These are phyloP conservation scores for Cenchrus purpureus DNA, from an alignment of 176 grass and related monocot species.

Conservation along the genomic window DNA sequence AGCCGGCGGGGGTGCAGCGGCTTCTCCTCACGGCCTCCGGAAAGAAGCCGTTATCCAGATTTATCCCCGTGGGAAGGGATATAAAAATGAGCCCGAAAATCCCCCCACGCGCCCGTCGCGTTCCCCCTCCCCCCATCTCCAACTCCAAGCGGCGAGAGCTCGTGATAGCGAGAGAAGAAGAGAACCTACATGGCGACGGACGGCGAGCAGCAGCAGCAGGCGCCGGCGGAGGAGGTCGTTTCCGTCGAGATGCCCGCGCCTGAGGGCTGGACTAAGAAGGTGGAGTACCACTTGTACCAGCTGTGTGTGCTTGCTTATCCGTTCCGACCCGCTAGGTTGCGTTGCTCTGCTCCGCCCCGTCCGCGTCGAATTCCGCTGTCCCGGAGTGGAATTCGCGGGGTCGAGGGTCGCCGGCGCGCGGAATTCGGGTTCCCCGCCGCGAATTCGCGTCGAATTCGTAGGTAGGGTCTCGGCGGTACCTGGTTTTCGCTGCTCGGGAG, in stretches of 20 bases:
- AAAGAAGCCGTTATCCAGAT: slow-evolving; percentile 15
- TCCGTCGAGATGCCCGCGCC: slow-evolving; percentile 76
- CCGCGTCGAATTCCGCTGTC: neutral
- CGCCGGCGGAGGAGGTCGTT: slow-evolving; percentile 28
- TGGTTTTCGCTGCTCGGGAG: neutral
- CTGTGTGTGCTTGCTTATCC: neutral
- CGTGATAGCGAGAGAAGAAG: slow-evolving; percentile 8
- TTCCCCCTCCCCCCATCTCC: neutral
- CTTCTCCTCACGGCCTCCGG: neutral
- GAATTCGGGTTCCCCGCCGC: neutral
- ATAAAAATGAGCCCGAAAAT: slow-evolving; percentile 34
- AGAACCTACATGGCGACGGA: slow-evolving; percentile 32
- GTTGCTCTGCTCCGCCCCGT: neutral
- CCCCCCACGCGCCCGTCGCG: slow-evolving; percentile 32
- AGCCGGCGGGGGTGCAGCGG: too few species aligned
- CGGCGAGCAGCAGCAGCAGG: slow-evolving; percentile 6
- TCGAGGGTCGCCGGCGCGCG: accelerated
- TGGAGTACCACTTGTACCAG: neutral
- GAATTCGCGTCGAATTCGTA: slow-evolving; percentile 16
- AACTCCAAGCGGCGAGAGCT: neutral
- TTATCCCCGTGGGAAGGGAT: neutral
- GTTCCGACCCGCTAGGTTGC: neutral
- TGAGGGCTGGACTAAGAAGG: slow-evolving; percentile 74
- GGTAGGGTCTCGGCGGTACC: neutral
- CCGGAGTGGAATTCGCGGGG: neutral